Evolutionary conservation across 176 grass and related monocot species (phyloP).

Genomic region (Oryza longistaminata): DNA sequence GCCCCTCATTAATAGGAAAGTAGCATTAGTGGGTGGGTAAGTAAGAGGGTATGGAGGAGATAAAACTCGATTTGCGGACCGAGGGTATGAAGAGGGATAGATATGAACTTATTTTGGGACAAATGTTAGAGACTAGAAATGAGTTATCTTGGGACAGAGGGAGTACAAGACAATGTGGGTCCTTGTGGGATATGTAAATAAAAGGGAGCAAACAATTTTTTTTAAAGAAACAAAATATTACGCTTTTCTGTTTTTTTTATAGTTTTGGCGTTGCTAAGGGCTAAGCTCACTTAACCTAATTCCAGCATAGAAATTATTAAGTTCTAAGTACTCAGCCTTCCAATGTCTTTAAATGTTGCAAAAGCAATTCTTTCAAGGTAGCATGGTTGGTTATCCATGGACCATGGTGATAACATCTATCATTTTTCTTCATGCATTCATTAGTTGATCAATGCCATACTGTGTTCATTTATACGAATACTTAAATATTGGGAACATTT

Average conservation of each 20-base stretch:
- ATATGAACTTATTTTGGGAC: too few relatives aligned
- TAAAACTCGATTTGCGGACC: too few relatives aligned
- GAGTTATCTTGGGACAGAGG: too few relatives aligned
- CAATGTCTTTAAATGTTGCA: background rate
- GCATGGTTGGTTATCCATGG: slow-evolving; percentile 14
- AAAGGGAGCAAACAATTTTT: background rate
- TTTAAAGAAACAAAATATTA: background rate
- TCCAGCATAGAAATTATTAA: slow-evolving; percentile 18
- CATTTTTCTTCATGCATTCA: background rate
- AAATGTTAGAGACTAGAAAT: too few relatives aligned
- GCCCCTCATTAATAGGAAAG: too few relatives aligned
- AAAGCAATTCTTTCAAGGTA: background rate
- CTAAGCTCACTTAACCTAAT: background rate
- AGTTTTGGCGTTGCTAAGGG: background rate
- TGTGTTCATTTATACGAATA: background rate
- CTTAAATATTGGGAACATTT: slow-evolving; percentile 8
- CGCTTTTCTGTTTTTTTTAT: background rate
- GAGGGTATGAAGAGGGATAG: too few relatives aligned
- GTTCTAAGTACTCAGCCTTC: background rate
- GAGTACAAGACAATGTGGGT: background rate
- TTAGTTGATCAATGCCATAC: background rate
- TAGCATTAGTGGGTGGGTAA: too few relatives aligned
- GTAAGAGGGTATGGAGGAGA: too few relatives aligned
- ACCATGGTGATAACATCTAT: background rate
- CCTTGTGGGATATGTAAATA: background rate